Base-by-base conservation (phyloP, 345 rosid species). In the Laguncularia racemosa region DNA sequence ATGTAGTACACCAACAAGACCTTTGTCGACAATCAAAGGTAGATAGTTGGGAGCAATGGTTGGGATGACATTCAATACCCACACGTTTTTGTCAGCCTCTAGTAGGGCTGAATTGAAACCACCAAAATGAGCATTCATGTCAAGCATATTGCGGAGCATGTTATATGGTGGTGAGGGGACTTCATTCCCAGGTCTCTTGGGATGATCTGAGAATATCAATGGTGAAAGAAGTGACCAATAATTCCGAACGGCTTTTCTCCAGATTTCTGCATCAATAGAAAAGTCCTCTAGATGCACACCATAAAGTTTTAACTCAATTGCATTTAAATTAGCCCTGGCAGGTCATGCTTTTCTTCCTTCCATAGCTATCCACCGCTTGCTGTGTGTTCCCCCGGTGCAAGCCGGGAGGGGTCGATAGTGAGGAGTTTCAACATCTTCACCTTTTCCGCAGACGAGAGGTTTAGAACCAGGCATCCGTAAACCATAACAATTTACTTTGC, bases 1-100 rank as follows among this genome's bases (percentile, higher is more conserved):
- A 60, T 95, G 99, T 57, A 76, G 67, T 46, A 84, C 95, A 47
- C 99, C 96, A 38, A 90, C 84, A 69, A 85, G 83, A 60, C 99
- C 99, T 61, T 96, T 79, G 76, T 95, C 97, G 49, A 87, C 81
- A 58, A 95, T 88, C 75, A 88, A 44, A 2, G 99, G 88, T 56
- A 95, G 95, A 68, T 78, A 75, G 76, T 95, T 90, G 48, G 80
- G 80, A 63, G 92, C 99, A 63, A 62, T 76, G 5, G 85, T 88
- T 16, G 99, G 95, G 50, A 95, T 93, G 46, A 84, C 96, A 52
- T 95, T 95, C 99, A 95, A 85, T 66, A 95, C 99, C 99, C 99
- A 95, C 1, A 80, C 88, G 16, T 87, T 85, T 72, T 90, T 95
- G 48, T 85, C 85, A 20, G 78, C 72, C 80, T 84, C 89, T 67